Percentiles rank a stretch among this genome's conserved stretches.
Conservation (phyloP, 345 rosid genomes). For the Citrus sp. region DNA sequence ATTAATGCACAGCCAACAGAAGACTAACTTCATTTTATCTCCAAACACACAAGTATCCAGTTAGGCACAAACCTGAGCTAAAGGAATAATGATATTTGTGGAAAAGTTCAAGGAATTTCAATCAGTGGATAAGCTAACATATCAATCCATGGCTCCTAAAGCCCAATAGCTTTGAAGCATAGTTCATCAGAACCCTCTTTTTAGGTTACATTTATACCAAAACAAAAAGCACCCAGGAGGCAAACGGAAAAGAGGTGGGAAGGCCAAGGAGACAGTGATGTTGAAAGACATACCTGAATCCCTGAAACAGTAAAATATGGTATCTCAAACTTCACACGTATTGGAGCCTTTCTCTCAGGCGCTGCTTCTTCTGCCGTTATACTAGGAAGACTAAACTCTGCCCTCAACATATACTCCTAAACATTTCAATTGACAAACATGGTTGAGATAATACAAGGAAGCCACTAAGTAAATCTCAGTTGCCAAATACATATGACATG, state of each 20-base stretch:
- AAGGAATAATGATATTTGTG: neutral
- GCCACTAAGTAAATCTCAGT: neutral
- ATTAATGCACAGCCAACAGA: neutral
- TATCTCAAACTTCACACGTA: slow-evolving; percentile 77
- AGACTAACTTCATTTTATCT: neutral
- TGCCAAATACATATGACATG: neutral
- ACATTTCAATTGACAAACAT: slow-evolving; percentile 4
- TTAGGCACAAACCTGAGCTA: neutral
- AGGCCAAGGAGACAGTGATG: neutral
- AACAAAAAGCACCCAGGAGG: neutral
- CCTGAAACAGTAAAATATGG: slow-evolving; percentile 88
- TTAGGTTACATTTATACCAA: neutral
- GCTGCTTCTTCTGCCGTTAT: slow-evolving; percentile 67
- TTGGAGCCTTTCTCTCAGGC: slow-evolving; percentile 77
- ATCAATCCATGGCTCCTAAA: neutral
- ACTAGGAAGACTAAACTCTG: slow-evolving; percentile 79
- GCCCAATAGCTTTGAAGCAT: neutral
- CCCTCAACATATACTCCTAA: slow-evolving; percentile 75
- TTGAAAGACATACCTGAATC: slow-evolving; percentile 48
- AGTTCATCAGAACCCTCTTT: neutral
- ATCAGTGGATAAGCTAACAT: neutral
- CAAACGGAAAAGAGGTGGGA: neutral
- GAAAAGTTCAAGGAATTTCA: neutral
- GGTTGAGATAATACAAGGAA: neutral
- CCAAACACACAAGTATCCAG: neutral